These are phyloP conservation scores for Agastache rugosa DNA, from an alignment of 257 asterid species.

Conservation along the genomic window DNA sequence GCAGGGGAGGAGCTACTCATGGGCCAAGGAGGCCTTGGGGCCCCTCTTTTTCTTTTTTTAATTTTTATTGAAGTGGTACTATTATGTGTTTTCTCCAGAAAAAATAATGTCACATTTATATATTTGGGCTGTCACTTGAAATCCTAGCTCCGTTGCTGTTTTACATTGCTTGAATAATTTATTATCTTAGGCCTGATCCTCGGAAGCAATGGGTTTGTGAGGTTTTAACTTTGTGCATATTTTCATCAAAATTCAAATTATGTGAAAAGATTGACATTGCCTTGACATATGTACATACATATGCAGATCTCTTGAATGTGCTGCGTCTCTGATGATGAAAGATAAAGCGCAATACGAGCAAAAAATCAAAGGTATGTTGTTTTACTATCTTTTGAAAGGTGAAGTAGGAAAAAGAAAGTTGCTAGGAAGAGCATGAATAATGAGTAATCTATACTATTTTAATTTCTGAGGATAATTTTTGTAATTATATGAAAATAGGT, in stretches of 20 bases:
- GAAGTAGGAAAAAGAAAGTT: neutral
- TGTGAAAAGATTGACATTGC: neutral
- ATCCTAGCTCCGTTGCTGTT: neutral
- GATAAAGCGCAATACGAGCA: conserved; percentile 76
- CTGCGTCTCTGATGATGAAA: conserved; percentile 93
- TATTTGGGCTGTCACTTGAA: neutral
- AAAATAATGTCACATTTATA: too few species aligned
- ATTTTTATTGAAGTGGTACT: too few species aligned
- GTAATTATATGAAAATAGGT: too few species aligned
- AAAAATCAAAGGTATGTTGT: conserved; percentile 74
- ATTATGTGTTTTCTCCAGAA: too few species aligned
- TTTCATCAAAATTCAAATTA: neutral
- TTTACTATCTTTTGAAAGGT: neutral
- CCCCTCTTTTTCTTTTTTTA: too few species aligned
- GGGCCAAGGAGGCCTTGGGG: too few species aligned
- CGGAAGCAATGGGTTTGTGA: neutral
- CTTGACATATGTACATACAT: conserved; percentile 24
- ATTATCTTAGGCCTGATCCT: neutral
- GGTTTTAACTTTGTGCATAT: neutral
- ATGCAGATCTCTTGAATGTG: conserved; percentile 90
- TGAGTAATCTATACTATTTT: too few species aligned
- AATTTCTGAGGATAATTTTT: too few species aligned
- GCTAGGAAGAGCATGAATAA: neutral
- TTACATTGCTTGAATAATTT: neutral
- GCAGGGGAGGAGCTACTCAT: too few species aligned